Conservation (phyloP, 495 filamentous ascomycete species). For the Gamarada debralockiae region DNA sequence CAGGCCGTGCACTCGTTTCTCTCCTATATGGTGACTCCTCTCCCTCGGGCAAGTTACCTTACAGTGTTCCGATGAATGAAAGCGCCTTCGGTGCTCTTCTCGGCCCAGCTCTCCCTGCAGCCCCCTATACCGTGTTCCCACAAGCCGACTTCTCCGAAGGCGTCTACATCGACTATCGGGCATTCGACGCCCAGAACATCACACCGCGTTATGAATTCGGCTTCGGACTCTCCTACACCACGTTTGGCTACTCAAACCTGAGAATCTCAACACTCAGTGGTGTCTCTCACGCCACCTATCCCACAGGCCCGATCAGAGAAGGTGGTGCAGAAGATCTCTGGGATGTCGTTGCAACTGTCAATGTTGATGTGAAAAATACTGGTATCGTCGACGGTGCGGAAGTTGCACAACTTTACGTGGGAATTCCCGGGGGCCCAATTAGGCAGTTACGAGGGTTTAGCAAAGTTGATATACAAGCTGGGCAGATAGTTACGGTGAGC, state of each 20-base stretch:
- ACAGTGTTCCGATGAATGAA: slow-evolving; percentile 60
- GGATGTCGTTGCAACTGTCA: slow-evolving; percentile 50
- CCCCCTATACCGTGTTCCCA: slow-evolving; percentile 35
- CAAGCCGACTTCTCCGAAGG: slow-evolving; percentile 62
- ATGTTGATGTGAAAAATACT: slow-evolving; percentile 50
- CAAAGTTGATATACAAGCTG: slow-evolving; percentile 57
- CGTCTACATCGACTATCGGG: slow-evolving; percentile 62
- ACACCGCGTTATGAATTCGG: slow-evolving; percentile 68
- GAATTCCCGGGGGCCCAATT: slow-evolving; percentile 49
- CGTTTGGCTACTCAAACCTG: slow-evolving; percentile 47
- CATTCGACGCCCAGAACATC: slow-evolving; percentile 58
- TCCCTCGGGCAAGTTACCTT: slow-evolving; percentile 63
- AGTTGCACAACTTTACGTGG: slow-evolving; percentile 49
- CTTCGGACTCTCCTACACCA: slow-evolving; percentile 66
- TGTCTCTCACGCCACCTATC: slow-evolving; percentile 29
- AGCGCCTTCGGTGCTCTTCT: slow-evolving; percentile 47
- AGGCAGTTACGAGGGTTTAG: slow-evolving; percentile 36
- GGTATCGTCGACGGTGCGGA: slow-evolving; percentile 41
- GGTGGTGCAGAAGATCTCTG: slow-evolving; percentile 61
- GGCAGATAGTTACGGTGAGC: slow-evolving; percentile 37
- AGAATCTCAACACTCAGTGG: slow-evolving; percentile 27
- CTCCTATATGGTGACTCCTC: slow-evolving; percentile 58
- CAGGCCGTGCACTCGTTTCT: slow-evolving; percentile 49
- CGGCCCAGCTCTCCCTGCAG: slow-evolving; percentile 26
- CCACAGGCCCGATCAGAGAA: slow-evolving; percentile 38